phyloP scores from a whole-genome alignment of 805 yeast genomes.

The Candida koratica region DNA sequence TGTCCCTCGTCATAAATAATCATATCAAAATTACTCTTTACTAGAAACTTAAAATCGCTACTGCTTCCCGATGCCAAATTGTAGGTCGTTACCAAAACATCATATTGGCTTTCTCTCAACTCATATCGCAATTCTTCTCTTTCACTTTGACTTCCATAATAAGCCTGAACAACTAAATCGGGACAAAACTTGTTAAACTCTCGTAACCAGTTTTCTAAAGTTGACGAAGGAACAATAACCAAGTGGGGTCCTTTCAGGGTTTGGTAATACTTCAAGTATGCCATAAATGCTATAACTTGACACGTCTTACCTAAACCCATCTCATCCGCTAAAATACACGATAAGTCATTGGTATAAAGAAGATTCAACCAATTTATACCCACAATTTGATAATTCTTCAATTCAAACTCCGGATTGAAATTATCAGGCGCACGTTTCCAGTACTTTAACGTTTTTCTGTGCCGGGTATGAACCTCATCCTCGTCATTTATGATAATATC shows the following conservation, averaged over 20 bases:
- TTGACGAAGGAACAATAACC: constrained; percentile 93
- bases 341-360: constrained; percentile 70
- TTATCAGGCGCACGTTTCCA: constrained; percentile 70
- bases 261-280: constrained; percentile 71
- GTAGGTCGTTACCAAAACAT: constrained; percentile 92
- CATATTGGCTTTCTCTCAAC: constrained; percentile 57
- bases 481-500: constrained; percentile 25
- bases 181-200: constrained; percentile 92
- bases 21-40: constrained; percentile 71
- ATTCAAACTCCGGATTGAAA: constrained; percentile 56
- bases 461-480: constrained; percentile 27
- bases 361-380: constrained; percentile 92
- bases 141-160: constrained; percentile 84
- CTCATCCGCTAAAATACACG: constrained; percentile 96
- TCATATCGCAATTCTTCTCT: constrained; percentile 80
- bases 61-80: constrained; percentile 85
- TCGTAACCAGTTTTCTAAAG: constrained; percentile 95
- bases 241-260: constrained; percentile 71
- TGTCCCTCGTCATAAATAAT: constrained; percentile 98
- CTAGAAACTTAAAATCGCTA: constrained; percentile 74
- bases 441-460: constrained; percentile 33
- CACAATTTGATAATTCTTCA: constrained; percentile 93
- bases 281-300: constrained; percentile 89
- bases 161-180: constrained; percentile 74
- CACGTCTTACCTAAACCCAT: constrained; percentile 98